These are phyloP conservation scores for Lepidopterella palustris DNA, from an alignment of 495 filamentous ascomycete genomes.

Conservation along the genomic window DNA sequence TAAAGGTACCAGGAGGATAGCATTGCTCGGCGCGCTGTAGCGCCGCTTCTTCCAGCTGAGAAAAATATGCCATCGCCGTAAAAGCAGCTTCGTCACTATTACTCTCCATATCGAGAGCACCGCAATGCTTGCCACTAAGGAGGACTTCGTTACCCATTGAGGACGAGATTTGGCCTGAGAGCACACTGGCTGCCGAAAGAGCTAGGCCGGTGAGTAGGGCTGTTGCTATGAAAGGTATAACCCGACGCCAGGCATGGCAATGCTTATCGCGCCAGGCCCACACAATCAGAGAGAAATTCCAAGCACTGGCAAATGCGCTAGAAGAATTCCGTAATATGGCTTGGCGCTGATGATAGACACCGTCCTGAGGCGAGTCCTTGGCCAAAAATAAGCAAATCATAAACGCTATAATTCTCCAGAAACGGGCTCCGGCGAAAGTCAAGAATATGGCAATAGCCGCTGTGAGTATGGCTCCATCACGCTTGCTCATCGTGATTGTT, in stretches of 20 bases:
- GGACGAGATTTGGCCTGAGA: conserved; percentile 17
- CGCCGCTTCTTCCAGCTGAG: too few relatives aligned
- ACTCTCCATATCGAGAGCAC: neutral
- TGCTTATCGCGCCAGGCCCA: conserved; percentile 35
- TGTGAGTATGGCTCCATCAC: conserved; percentile 36
- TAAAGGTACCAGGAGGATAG: too few relatives aligned
- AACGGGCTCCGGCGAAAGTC: conserved; percentile 30
- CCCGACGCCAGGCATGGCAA: conserved; percentile 22
- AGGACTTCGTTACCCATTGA: conserved; percentile 20
- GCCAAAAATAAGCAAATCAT: conserved; percentile 35
- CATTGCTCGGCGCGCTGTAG: too few relatives aligned
- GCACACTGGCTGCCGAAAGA: conserved; percentile 34
- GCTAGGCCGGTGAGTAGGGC: conserved; percentile 30
- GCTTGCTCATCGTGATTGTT: conserved; percentile 38
- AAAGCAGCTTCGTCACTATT: too few relatives aligned
- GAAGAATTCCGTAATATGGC: conserved; percentile 34
- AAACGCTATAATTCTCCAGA: conserved; percentile 41
- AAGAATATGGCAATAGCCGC: conserved; percentile 42
- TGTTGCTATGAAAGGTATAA: conserved; percentile 30
- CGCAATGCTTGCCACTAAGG: conserved; percentile 7
- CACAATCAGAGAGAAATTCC: conserved; percentile 24
- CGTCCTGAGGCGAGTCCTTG: conserved; percentile 9
- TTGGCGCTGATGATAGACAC: conserved; percentile 35
- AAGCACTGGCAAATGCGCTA: conserved; percentile 28
- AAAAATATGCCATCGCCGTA: too few relatives aligned